Percentiles rank a stretch among this genome's conserved stretches.
These are phyloP conservation scores for Mycena vulgaris DNA, from an alignment of 768 basidiomycete genomes.

Conservation along the genomic window DNA sequence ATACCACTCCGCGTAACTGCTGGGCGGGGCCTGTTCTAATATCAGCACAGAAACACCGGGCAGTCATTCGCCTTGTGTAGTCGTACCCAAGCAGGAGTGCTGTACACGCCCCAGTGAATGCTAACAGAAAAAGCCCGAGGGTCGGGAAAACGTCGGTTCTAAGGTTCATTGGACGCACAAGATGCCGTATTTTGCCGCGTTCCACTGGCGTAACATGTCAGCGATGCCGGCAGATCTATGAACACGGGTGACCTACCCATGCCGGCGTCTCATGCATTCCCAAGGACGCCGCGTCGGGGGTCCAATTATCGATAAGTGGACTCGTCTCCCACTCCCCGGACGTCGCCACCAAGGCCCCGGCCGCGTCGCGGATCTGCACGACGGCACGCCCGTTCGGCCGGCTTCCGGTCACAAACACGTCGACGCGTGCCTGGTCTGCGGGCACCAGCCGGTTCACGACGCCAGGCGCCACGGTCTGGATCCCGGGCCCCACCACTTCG, in stretches of 20 bases:
- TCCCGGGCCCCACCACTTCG: conserved; percentile 53
- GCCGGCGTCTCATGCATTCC: conserved; percentile 66
- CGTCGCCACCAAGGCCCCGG: conserved; percentile 52
- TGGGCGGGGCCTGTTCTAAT: conserved; percentile 52
- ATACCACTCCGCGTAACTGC: conserved; percentile 71
- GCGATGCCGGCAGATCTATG: not conserved
- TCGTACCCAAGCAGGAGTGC: conserved; percentile 60
- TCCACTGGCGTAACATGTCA: conserved; percentile 57
- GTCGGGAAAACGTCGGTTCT: conserved; percentile 13
- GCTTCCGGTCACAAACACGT: conserved; percentile 62
- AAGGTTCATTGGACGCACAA: conserved; percentile 55
- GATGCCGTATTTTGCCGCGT: conserved; percentile 68
- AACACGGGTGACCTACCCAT: conserved; percentile 58
- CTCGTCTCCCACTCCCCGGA: conserved; percentile 56
- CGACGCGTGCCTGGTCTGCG: conserved; percentile 65
- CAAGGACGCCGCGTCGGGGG: conserved; percentile 52
- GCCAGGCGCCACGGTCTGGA: conserved; percentile 61
- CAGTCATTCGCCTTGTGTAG: not conserved
- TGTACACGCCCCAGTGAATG: conserved; percentile 67
- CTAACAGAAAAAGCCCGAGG: conserved; percentile 43
- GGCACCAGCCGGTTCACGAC: conserved; percentile 62
- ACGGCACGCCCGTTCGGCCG: conserved; percentile 46
- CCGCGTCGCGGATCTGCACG: conserved; percentile 50
- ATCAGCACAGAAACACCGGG: not conserved
- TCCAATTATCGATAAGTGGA: conserved; percentile 59